Evolutionary conservation across 2,329 filamentous ascomycete genomes (phyloP), one percentile per base, ranked within the genome.

Genomic region (Metarhizium brunneum): DNA sequence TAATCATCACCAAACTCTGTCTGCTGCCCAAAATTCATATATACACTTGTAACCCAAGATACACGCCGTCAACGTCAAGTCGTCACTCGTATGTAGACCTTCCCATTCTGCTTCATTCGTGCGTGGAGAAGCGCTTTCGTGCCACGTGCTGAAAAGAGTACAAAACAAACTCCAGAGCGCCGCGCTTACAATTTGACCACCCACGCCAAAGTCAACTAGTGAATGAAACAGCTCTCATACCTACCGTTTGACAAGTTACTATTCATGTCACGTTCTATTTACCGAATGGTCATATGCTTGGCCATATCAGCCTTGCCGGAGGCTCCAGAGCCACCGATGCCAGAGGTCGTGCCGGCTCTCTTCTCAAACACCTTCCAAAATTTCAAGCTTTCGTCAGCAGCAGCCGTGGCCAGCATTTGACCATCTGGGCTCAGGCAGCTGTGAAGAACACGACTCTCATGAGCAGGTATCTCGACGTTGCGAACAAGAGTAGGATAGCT

Each of bases 331-430:
- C 82, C 79, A 58, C 83, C 80, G 54, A 85, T 78, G 51, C 84
- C 82, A 53, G 85, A 82, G 58, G 82, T 76, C 57, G 82, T 77
- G 55, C 90, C 91, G 18, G 92, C 79, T 83, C 96, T 97, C 83
- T 96, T 96, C 82, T 99, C 94, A 68, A 99, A 99, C 65, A 99
- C 82, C 85, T 99, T 99, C 94, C 94, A 99, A 81, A 99, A 99
- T 78, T 99, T 99, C 72, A 99, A 81, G 68, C 87, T 92, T 80
- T 99, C 94, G 66, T 99, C 94, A 42, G 92, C 92, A 64, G 92
- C 89, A 58, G 94, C 92, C 53, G 94, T 99, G 52, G 94, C 94
- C 55, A 99, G 83, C 85, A 96, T 96, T 78, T 99, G 94, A 53
- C 94, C 94, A 67, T 99, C 94, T 3, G 94, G 94, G 76, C 91